Conservation (phyloP, 2,329 filamentous ascomycete species). For the Phyllosticta citriasiana region DNA sequence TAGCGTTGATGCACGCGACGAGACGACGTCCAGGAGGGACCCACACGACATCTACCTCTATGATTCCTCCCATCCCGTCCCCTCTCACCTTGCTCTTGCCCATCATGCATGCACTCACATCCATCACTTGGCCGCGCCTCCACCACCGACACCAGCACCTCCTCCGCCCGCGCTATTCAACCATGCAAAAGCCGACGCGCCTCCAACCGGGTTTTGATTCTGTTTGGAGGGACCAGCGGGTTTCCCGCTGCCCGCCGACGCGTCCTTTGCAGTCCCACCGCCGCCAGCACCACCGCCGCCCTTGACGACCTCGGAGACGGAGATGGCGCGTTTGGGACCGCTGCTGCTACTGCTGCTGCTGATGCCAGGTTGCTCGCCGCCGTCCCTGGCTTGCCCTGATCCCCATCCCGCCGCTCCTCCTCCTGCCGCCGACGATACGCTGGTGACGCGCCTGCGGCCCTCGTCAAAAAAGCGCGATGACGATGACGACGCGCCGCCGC, state of each 20-base stretch:
- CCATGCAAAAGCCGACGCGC: constrained; percentile 92
- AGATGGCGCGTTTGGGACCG: constrained; percentile 3
- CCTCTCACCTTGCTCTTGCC: background rate
- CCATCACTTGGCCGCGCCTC: background rate
- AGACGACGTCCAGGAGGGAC: no score
- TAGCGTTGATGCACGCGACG: no score
- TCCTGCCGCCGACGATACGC: constrained; percentile 8
- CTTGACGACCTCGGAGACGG: background rate
- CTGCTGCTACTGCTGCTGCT: background rate
- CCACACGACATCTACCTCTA: background rate
- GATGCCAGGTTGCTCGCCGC: background rate
- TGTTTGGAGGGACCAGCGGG: background rate
- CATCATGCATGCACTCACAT: background rate
- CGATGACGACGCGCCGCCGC: constrained; percentile 1
- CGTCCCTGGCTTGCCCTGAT: background rate
- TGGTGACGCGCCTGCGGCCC: constrained; percentile 26
- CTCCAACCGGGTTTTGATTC: constrained; percentile 69
- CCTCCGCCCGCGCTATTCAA: constrained; percentile 44
- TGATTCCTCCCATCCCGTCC: background rate
- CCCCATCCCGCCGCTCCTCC: constrained; percentile 9
- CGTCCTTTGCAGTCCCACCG: background rate
- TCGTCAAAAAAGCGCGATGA: constrained; percentile 38
- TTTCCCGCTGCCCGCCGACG: background rate
- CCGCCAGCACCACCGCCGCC: background rate
- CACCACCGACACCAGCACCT: background rate